Evolutionary conservation across 306 rosid species (phyloP), one percentile per base, ranked within the genome.

Genomic region (Quercus variabilis): DNA sequence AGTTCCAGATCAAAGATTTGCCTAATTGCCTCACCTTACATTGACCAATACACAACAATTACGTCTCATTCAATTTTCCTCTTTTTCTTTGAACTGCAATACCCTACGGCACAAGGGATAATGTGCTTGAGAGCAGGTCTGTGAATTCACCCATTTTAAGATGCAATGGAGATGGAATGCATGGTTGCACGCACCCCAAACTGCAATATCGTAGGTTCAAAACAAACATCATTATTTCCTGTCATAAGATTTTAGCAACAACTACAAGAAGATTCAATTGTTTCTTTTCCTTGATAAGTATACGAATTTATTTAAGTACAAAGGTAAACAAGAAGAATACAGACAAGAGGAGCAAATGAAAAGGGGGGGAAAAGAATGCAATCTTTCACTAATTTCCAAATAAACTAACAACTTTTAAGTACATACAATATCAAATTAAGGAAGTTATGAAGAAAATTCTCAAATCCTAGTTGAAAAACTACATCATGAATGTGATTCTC

Each of bases 141-240:
- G 97, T 63, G 97, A 88, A 81, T 91, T 92, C 81, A 94, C 95
- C 97, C 97, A 94, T 86, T 92, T 90, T 75, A 94, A 79, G 80
- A 92, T 92, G 84, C 97, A 92, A 76, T 92, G 98, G 86, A 94
- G 92, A 86, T 94, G 97, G 83, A 94, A 92, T 10, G 97, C 94
- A 56, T 92, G 97, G 85, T 92, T 94, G 92, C 97, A 94, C 56
- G 82, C 93, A 77, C 97, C 98, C 98, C 97, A 94, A 84, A 92
- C 97, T 94, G 97, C 91, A 82, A 78, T 51, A 79, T 68, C 72
- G 5, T 10, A 59, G 17, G 5, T 49, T 11, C 9, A 21, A 23
- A 49, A 49, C 5, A 49, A 49, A 49, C 17, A 49, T 12, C 65
- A 64, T 15, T 31, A 64, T 64, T 62, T 64, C 43, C 41, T 28